Base-by-base conservation (phyloP, 2,329 filamentous ascomycete genomes). In the Biscogniauxia marginata region DNA sequence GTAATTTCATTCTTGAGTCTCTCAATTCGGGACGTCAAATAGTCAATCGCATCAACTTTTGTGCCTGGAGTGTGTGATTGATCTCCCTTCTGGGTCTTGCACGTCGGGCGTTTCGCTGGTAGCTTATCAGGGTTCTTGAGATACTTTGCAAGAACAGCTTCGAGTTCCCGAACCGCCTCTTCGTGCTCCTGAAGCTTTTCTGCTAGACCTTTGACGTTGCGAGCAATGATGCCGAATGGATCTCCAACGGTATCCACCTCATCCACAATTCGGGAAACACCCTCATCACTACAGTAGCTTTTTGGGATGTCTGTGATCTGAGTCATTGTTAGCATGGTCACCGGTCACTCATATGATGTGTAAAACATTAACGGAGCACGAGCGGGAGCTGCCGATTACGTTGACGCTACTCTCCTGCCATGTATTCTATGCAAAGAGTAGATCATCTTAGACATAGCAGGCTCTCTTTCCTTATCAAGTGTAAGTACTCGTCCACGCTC, bases 11-110 rank as follows among this genome's bases (percentile, higher is more conserved):
- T 73, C 70, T 97, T 93, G 44, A 98, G 79, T 46, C 85, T 80
- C 65, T 86, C 85, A 67, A 98, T 96, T 9, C 92, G 86, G 49
- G 87, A 83, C 0, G 91, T 95, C 54, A 96, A 79, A 68, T 96
- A 97, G 57, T 96, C 90, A 65, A 98, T 97, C 18, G 93, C 91
- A 69, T 98, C 93, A 4, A 97, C 83, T 70, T 91, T 92, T 60
- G 88, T 84, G 16, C 83, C 83, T 30, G 79, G 80, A 21, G 71
- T 74, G 63, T 85, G 86, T 1, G 83, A 80, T 55, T 83, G 84
- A 66, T 96, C 90, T 60, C 87, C 88, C 69, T 91, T 92, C 5
- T 88, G 88, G 0, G 90, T 89, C 47, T 83, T 86, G 78, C 91
- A 93, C 45, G 83, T 82, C 2, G 93, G 93, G 25, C 93, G 83